Base-by-base conservation (phyloP, 176 grass and related monocot genomes). In the Musa schizocarpa region DNA sequence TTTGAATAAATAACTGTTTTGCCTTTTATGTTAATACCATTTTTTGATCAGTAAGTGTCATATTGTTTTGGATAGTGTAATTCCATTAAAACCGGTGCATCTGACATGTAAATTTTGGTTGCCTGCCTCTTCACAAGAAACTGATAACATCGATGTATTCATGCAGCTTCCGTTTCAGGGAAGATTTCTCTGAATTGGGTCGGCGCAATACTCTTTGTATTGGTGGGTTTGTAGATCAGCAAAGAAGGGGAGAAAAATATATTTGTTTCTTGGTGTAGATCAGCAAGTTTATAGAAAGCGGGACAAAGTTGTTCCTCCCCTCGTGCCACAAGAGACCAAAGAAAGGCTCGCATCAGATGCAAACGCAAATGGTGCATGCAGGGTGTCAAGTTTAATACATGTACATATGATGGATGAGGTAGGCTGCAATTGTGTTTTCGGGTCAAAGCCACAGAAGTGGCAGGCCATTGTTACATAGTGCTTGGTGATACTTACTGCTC, bases 391-490 rank as follows among this genome's bases (percentile, higher is more conserved):
- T 78, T 62, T 21, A 72, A 69, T 69, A 71, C 59, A 27, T 86
- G 84, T 86, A 83, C 67, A 89, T 83, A 86, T 77, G 11, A 74
- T 54, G 74, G 78, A 84, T 79, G 78, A 86, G 74, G 83, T 78
- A 76, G 61, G 55, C n/a, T 43, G 76, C 63, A 69, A 63, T 50
- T 80, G 71, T 79, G 67, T 76, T 53, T 76, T 63, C 48, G 61
- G 78, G 78, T 89, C 84, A 84, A 81, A 84, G 81, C 84, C 53
- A 12, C 74, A 84, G 63, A 78, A 65, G 71, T 83, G 81, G 81
- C 81, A 23, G 84, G 84, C 78, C 78, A 69, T 72, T 65, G 54
- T 89, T 59, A 26, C 78, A 79, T 81, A 52, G 68, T 65, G 59
- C 77, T 55, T 68, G 54, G 1, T 83, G 69, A 74, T 83, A 66